These are phyloP conservation scores for Aspergillus novoparasiticus DNA, from an alignment of 2,329 filamentous ascomycete species.

Conservation along the genomic window DNA sequence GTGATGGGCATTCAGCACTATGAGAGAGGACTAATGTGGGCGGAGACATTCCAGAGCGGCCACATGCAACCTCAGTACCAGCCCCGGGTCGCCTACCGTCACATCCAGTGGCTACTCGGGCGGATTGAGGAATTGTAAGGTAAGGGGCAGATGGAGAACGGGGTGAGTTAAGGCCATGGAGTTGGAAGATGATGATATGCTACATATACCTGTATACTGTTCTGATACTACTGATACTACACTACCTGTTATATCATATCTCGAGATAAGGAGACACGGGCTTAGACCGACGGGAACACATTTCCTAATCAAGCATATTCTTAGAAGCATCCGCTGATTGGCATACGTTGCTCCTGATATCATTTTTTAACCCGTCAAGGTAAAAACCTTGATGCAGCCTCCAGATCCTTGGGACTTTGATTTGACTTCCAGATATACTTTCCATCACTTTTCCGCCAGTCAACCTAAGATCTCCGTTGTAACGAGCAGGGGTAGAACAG, in stretches of 20 bases:
- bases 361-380: conserved; percentile 1
- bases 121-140: conserved; percentile 30
- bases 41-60: conserved; percentile 43
- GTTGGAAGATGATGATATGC: neutral
- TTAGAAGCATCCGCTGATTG: neutral
- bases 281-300: conserved; percentile 2
- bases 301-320: conserved; percentile 1
- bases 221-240: neutral
- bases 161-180: neutral
- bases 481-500: neutral
- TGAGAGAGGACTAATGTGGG: conserved; percentile 77
- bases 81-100: conserved; percentile 68
- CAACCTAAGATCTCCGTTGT: neutral
- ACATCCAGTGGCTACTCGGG: conserved; percentile 52
- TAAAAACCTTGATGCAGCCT: conserved; percentile 1
- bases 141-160: neutral
- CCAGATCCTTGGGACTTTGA: neutral
- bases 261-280: neutral
- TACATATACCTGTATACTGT: neutral
- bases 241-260: neutral
- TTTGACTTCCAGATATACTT: neutral
- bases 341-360: neutral
- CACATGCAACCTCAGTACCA: conserved; percentile 63
- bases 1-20: conserved; percentile 71
- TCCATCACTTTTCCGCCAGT: neutral